These are phyloP conservation scores for Didymella keratinophila DNA, from an alignment of 2,329 filamentous ascomycete species.

Conservation along the genomic window DNA sequence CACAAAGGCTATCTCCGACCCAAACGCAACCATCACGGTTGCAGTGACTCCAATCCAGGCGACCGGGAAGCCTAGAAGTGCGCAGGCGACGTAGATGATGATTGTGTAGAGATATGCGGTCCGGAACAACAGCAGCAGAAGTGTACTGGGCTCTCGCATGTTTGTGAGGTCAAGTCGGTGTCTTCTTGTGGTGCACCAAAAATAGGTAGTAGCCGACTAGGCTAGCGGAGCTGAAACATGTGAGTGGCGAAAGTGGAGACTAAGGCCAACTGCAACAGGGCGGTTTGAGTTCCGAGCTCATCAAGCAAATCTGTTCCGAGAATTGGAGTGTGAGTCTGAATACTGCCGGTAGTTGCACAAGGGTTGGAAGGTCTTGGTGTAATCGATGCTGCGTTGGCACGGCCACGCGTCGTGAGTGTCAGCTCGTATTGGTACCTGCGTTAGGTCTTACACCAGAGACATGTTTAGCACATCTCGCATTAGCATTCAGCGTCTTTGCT, in stretches of 20 bases:
- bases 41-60: conserved; percentile 9
- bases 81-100: conserved; percentile 12
- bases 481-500: background rate
- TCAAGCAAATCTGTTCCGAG: background rate
- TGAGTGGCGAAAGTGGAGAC: conserved; percentile 2
- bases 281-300: background rate
- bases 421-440: conserved; percentile 17
- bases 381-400: background rate
- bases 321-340: background rate
- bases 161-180: background rate
- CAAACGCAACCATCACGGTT: conserved; percentile 1
- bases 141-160: conserved; percentile 5
- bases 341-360: background rate
- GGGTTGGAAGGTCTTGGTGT: background rate
- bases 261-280: background rate
- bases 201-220: conserved; percentile 1
- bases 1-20: conserved; percentile 8
- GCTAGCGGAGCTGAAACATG: background rate
- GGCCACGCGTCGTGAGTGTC: conserved; percentile 15
- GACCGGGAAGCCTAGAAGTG: conserved; percentile 5
- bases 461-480: conserved; percentile 3
- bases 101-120: conserved; percentile 14
- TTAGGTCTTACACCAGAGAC: conserved; percentile 13
- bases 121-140: conserved; percentile 14
- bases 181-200: background rate